Conservation (phyloP, 345 rosid species). For the Rhodamnia rubescens region DNA sequence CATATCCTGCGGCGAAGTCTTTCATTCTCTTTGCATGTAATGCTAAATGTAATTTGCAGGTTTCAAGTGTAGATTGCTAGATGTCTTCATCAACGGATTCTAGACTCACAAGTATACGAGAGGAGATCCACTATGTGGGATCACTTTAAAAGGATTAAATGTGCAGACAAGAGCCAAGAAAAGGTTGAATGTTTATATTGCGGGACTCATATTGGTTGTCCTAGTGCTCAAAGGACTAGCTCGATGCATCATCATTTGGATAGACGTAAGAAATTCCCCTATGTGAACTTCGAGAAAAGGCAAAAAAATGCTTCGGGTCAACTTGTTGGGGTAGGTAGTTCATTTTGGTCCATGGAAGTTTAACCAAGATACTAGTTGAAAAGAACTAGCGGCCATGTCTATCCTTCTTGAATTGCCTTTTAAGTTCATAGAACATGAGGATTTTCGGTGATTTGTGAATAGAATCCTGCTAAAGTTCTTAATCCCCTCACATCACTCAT, state of each 20-base stretch:
- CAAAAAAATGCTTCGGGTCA: not conserved
- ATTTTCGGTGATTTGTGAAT: too few species aligned
- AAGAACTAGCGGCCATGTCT: not conserved
- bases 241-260: not conserved
- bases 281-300: not conserved
- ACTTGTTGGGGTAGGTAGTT: not conserved
- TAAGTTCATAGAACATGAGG: too few species aligned
- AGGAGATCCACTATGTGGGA: not conserved
- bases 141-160: not conserved
- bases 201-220: not conserved
- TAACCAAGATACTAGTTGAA: not conserved
- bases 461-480: too few species aligned
- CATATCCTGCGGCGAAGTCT: too few species aligned
- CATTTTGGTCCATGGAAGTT: not conserved
- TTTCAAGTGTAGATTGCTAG: too few species aligned
- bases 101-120: not conserved
- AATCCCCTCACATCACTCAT: too few species aligned
- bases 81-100: too few species aligned
- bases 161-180: not conserved
- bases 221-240: not conserved
- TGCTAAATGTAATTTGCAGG: too few species aligned
- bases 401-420: not conserved
- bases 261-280: not conserved
- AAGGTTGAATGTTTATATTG: not conserved
- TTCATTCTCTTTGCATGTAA: too few species aligned